phyloP scores from a whole-genome alignment of 306 rosid genomes.

The Arachis stenosperma region DNA sequence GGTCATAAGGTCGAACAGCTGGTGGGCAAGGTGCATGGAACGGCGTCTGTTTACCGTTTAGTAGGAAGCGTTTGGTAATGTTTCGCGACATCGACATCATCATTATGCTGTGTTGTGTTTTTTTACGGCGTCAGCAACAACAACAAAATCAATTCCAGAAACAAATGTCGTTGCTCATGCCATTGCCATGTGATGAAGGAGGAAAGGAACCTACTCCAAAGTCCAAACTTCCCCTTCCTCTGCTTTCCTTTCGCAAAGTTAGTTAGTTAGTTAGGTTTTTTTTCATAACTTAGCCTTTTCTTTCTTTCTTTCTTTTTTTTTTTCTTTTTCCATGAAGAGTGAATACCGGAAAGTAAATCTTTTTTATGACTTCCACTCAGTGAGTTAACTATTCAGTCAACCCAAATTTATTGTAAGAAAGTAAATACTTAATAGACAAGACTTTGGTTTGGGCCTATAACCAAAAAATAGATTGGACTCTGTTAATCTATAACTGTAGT shows the following conservation, averaged over 20 bases:
- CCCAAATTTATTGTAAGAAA: too few species aligned
- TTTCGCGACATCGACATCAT: background rate
- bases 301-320: too few species aligned
- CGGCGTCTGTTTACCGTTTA: background rate
- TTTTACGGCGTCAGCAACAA: background rate
- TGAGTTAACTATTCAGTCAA: too few species aligned
- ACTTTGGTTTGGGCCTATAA: too few species aligned
- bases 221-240: background rate
- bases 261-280: background rate
- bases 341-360: too few species aligned
- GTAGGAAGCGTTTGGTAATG: slow-evolving; percentile 26
- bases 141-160: background rate
- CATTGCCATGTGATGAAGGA: background rate
- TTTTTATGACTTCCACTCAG: too few species aligned
- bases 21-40: slow-evolving; percentile 38
- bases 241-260: background rate
- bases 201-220: background rate
- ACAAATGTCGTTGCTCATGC: too few species aligned
- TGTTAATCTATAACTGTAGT: too few species aligned
- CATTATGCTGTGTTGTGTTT: background rate
- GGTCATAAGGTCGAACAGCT: slow-evolving; percentile 39
- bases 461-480: too few species aligned
- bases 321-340: background rate
- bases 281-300: too few species aligned
- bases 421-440: too few species aligned